A percentile compares a stretch with the other conserved stretches of the same genome.
Conservation (phyloP, 495 filamentous ascomycete genomes). For the Penicillium crystallinum region DNA sequence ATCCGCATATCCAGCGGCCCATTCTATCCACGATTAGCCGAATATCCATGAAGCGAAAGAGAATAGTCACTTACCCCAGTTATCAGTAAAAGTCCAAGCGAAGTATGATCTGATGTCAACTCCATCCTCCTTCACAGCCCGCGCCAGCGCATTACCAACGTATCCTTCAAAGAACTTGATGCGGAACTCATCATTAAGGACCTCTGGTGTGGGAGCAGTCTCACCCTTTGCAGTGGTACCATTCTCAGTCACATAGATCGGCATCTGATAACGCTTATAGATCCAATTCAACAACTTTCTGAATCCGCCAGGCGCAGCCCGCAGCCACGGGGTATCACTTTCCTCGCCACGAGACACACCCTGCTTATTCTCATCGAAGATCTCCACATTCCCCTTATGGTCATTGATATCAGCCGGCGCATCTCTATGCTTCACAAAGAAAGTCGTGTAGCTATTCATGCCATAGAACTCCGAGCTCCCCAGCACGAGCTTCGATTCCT, state of each 20-base stretch:
- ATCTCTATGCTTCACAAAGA: constrained; percentile 38
- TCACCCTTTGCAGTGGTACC: constrained; percentile 46
- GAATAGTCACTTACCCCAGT: constrained; percentile 26
- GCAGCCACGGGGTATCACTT: constrained; percentile 44
- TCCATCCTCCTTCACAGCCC: constrained; percentile 39
- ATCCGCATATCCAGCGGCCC: constrained; percentile 45
- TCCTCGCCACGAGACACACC: constrained; percentile 42
- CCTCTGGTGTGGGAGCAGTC: constrained; percentile 30
- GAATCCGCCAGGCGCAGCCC: constrained; percentile 37
- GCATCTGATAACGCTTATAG: constrained; percentile 35
- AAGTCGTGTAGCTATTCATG: constrained; percentile 49
- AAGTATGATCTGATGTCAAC: constrained; percentile 45
- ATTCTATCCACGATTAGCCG: constrained; percentile 28
- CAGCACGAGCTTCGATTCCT: constrained; percentile 37
- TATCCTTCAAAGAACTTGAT: constrained; percentile 44
- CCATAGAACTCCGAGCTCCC: constrained; percentile 49
- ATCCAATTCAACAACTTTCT: constrained; percentile 44
- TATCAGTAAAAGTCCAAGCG: constrained; percentile 47
- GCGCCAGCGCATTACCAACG: constrained; percentile 37
- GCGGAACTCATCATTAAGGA: constrained; percentile 41
- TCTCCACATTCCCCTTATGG: constrained; percentile 41
- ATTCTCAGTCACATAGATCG: constrained; percentile 50
- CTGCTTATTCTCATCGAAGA: constrained; percentile 39
- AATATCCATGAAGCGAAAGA: not conserved
- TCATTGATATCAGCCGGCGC: constrained; percentile 39